Conservation (phyloP, 139 green algal genomes). For the Pleodorina starrii region DNA sequence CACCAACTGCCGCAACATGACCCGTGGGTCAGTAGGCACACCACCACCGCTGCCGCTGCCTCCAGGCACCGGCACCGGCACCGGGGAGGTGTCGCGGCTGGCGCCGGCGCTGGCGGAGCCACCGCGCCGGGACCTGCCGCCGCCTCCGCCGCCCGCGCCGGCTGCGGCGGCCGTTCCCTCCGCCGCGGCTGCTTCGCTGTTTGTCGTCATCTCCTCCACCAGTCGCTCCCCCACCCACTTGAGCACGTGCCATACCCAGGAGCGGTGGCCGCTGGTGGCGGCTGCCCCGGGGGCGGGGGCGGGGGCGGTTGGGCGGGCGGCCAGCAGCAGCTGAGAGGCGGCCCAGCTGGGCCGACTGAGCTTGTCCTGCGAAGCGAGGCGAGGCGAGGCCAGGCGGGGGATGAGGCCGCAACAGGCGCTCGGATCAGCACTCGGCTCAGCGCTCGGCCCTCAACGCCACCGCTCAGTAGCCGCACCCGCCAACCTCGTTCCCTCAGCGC, state of each 20-base stretch:
- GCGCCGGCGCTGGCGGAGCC: neutral
- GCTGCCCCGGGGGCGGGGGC: neutral
- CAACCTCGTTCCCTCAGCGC: too few species aligned
- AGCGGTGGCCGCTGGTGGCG: neutral
- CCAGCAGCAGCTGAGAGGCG: neutral
- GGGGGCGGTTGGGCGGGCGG: too few species aligned
- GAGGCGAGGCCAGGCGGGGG: neutral
- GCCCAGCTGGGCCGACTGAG: neutral
- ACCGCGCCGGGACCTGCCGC: neutral
- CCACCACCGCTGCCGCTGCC: neutral
- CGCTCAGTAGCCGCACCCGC: too few species aligned
- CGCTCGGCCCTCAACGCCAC: too few species aligned
- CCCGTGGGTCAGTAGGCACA: neutral
- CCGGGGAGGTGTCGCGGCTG: neutral
- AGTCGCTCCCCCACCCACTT: constrained; percentile 40
- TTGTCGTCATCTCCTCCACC: constrained; percentile 23
- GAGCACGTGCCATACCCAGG: constrained; percentile 47
- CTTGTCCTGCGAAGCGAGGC: constrained; percentile 7
- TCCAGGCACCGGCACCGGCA: neutral
- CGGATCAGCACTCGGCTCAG: too few species aligned
- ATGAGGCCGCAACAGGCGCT: neutral
- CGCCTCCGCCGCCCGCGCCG: neutral
- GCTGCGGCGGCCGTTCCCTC: neutral
- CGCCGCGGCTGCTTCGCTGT: neutral
- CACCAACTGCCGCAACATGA: constrained; percentile 34